Evolutionary conservation across 1,284 basidiomycete species (phyloP).

Genomic region (Ceratobasidium sp.): DNA sequence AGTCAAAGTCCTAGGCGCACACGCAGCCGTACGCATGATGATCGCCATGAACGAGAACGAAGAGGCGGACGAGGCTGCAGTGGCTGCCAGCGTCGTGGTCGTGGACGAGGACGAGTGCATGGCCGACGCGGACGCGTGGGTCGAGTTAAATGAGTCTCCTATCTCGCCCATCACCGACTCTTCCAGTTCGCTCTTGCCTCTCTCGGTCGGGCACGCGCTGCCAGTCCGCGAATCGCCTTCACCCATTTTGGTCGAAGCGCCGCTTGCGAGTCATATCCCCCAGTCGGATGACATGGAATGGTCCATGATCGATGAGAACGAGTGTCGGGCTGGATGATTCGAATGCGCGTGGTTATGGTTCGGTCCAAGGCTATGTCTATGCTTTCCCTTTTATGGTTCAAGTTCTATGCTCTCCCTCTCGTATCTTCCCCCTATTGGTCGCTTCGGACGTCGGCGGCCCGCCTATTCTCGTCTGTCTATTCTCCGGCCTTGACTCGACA

Average conservation of each 20-base stretch:
- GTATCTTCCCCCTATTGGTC: neutral
- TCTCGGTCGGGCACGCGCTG: too few species aligned
- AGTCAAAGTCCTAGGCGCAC: conserved; percentile 34
- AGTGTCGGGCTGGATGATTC: neutral
- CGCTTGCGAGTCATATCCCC: neutral
- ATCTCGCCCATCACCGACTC: neutral
- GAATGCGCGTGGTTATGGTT: neutral
- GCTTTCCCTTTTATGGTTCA: conserved; percentile 6
- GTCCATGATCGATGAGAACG: conserved; percentile 28
- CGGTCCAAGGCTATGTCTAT: conserved; percentile 28
- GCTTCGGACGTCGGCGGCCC: neutral
- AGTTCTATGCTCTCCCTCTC: neutral
- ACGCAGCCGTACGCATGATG: conserved; percentile 35
- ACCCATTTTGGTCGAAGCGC: conserved; percentile 8
- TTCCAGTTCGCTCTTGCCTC: too few species aligned
- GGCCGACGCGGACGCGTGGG: conserved; percentile 25
- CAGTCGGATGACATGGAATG: conserved; percentile 26
- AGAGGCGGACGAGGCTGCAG: neutral
- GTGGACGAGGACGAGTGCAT: neutral
- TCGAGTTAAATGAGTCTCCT: conserved; percentile 15
- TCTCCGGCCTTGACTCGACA: neutral
- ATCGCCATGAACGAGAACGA: conserved; percentile 4
- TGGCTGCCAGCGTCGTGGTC: conserved; percentile 21
- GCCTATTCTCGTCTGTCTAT: neutral
- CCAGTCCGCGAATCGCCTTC: neutral